Evolutionary conservation across 2,329 filamentous ascomycete genomes (phyloP).

Genomic region (Intubia oerlemansii): DNA sequence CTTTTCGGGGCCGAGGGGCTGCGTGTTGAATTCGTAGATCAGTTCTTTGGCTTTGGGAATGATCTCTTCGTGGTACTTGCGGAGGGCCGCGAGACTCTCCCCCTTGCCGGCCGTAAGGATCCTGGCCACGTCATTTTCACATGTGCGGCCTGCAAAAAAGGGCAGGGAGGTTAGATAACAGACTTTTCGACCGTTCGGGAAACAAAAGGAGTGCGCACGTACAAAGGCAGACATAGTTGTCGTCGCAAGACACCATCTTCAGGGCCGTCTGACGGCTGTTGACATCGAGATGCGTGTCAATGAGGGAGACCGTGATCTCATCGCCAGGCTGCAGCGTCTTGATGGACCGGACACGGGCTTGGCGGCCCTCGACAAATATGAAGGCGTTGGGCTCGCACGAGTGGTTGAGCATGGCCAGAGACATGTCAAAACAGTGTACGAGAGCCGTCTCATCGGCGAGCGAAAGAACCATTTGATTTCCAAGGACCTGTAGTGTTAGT

Average conservation of each 20-base stretch:
- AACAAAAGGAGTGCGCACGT: neutral
- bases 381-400: conserved; percentile 16
- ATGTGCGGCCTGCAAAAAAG: neutral
- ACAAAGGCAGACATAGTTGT: conserved; percentile 1
- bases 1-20: too few relatives aligned
- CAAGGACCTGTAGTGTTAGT: conserved; percentile 4
- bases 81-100: too few relatives aligned
- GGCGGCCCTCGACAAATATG: conserved; percentile 13
- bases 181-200: too few relatives aligned
- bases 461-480: conserved; percentile 1
- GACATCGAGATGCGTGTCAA: conserved; percentile 10
- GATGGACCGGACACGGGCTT: conserved; percentile 13
- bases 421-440: conserved; percentile 10
- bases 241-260: neutral
- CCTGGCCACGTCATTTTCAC: neutral
- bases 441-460: conserved; percentile 1
- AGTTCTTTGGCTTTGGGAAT: conserved; percentile 1
- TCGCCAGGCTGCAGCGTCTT: conserved; percentile 12
- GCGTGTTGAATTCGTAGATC: neutral
- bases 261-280: conserved; percentile 9
- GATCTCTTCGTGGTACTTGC: conserved; percentile 1
- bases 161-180: too few relatives aligned
- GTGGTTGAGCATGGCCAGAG: conserved; percentile 15
- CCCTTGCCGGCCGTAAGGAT: too few relatives aligned
- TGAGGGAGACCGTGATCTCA: conserved; percentile 16